Evolutionary conservation across 495 filamentous ascomycete species (phyloP).

Genomic region (Talaromyces trachyspermus): DNA sequence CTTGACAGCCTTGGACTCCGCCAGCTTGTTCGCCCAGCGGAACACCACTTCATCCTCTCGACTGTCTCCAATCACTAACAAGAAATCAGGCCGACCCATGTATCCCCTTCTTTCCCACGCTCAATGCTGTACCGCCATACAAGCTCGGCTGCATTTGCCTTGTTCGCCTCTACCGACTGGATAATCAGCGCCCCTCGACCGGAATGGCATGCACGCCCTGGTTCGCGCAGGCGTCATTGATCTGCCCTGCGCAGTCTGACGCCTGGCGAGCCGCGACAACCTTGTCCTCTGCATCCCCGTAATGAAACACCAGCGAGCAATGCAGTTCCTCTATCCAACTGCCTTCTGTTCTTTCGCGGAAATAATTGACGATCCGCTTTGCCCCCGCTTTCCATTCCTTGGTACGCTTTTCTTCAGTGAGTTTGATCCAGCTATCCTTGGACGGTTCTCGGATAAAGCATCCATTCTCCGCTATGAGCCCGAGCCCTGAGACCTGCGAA

Average conservation of each 20-base stretch:
- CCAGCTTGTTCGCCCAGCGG: constrained; percentile 80
- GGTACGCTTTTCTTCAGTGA: constrained; percentile 61
- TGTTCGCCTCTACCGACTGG: constrained; percentile 74
- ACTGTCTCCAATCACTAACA: constrained; percentile 80
- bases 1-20: constrained; percentile 43
- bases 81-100: constrained; percentile 56
- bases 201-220: constrained; percentile 79
- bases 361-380: constrained; percentile 71
- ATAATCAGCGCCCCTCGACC: constrained; percentile 72
- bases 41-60: constrained; percentile 90
- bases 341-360: constrained; percentile 78
- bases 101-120: constrained; percentile 23
- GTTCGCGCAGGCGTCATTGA: constrained; percentile 81
- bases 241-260: constrained; percentile 80
- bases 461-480: constrained; percentile 87
- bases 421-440: constrained; percentile 60
- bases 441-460: constrained; percentile 72
- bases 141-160: constrained; percentile 64
- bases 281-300: constrained; percentile 71
- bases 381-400: constrained; percentile 72
- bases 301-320: constrained; percentile 83
- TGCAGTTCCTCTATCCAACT: constrained; percentile 79
- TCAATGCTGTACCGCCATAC: constrained; percentile 56
- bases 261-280: constrained; percentile 66
- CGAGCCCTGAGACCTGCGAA: constrained; percentile 65